Evolutionary conservation across 2,329 filamentous ascomycete genomes (phyloP).

Genomic region (Aspergillus floridensis): DNA sequence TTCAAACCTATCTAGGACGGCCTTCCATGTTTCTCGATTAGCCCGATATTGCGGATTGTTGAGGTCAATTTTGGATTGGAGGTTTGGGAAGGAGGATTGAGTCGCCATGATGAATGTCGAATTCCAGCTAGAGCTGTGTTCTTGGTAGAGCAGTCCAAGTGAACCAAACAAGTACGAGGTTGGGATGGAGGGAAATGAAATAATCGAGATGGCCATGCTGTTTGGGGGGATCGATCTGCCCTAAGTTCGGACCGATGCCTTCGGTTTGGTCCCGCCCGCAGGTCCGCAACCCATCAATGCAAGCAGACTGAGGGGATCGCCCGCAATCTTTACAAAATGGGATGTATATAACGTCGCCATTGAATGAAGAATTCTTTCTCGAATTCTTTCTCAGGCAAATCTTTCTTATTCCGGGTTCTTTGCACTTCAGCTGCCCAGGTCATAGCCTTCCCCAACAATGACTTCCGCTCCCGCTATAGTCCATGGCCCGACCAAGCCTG

Average conservation of each 20-base stretch:
- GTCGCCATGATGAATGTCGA: neutral
- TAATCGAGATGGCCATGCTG: neutral
- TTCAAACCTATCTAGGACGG: slow-evolving; percentile 34
- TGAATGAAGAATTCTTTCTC: too few relatives aligned
- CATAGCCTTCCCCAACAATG: neutral
- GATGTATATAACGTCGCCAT: too few relatives aligned
- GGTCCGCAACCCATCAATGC: neutral
- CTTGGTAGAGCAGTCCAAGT: too few relatives aligned
- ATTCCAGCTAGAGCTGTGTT: neutral
- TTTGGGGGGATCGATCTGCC: neutral
- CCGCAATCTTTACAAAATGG: too few relatives aligned
- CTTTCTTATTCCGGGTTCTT: too few relatives aligned
- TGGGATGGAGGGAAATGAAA: too few relatives aligned
- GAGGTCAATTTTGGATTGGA: slow-evolving; percentile 20
- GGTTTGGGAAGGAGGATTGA: slow-evolving; percentile 16
- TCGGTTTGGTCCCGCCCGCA: neutral
- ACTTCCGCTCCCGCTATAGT: slow-evolving; percentile 15
- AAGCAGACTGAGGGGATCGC: neutral
- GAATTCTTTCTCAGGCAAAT: too few relatives aligned
- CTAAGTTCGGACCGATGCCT: neutral
- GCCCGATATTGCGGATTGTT: slow-evolving; percentile 18
- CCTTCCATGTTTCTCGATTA: slow-evolving; percentile 26
- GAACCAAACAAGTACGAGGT: too few relatives aligned
- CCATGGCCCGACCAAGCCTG: slow-evolving; percentile 21
- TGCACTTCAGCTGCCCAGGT: too few relatives aligned